Evolutionary conservation across 306 rosid species (phyloP).

Genomic region (Lathyrus tuberosus): DNA sequence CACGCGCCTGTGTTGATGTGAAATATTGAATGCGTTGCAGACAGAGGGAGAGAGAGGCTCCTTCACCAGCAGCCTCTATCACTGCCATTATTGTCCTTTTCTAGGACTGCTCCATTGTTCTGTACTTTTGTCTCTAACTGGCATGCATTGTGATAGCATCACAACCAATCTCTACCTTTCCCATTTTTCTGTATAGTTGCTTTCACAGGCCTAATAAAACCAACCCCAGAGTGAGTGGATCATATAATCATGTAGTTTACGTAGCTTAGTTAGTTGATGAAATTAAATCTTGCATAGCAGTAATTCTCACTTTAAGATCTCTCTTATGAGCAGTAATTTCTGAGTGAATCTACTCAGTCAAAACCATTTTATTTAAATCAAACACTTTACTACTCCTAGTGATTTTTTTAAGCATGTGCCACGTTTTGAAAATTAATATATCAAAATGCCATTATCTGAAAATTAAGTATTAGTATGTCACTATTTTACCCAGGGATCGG

Average conservation of each 20-base stretch:
- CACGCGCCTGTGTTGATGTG: conserved; percentile 50
- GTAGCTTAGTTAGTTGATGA: background rate
- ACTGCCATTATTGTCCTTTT: conserved; percentile 69
- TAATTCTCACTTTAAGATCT: too few species aligned
- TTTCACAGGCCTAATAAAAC: conserved; percentile 30
- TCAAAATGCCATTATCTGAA: too few species aligned
- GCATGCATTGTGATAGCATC: conserved; percentile 36
- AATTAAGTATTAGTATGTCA: too few species aligned
- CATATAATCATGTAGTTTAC: background rate
- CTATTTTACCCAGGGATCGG: too few species aligned
- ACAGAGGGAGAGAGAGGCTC: background rate
- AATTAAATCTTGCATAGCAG: background rate
- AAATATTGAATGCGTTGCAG: too few species aligned
- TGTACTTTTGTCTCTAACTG: conserved; percentile 41
- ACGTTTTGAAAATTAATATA: too few species aligned
- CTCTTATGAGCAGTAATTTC: too few species aligned
- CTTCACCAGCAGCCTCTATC: conserved; percentile 27
- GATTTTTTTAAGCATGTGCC: too few species aligned
- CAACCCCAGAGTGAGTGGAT: background rate
- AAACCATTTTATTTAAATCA: too few species aligned
- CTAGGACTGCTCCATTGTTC: conserved; percentile 50
- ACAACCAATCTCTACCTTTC: conserved; percentile 12
- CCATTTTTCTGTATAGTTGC: conserved; percentile 5
- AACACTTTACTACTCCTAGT: too few species aligned
- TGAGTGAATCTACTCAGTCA: too few species aligned